Base-by-base conservation (phyloP, 2,329 filamentous ascomycete species). In the Didymella pomorum region DNA sequence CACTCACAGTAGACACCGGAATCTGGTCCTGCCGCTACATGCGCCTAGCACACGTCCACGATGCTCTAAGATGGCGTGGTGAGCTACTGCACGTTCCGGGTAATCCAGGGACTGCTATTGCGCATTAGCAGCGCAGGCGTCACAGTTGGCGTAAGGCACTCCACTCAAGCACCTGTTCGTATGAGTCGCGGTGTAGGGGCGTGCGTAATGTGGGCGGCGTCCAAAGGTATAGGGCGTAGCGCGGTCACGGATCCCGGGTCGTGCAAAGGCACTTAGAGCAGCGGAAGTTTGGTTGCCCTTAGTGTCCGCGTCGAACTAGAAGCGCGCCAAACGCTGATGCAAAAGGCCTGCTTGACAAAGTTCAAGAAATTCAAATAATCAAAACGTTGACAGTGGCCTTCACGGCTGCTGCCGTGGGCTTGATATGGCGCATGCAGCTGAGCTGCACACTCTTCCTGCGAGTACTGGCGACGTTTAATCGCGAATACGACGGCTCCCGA, bases 221-320 rank as follows among this genome's bases (percentile, higher is more conserved):
- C 20, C 14, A 7, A 43, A n/a, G 12, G 45, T 49, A 44, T 33
- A 52, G 21, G 47, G 54, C 54, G 37, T 58, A 50, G 50, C 50
- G 46, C 28, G 21, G n/a, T 37, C 20, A 51, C 33, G 41, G 46
- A 46, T 45, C 51, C 28, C 46, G 45, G 45, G n/a, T 29, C 31
- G 18, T 39, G 9, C n/a, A 45, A 25, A 20, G 23, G n/a, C n/a
- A n/a, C n/a, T n/a, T n/a, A n/a, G n/a, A n/a, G 37, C 25, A 21
- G 14, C 25, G 29, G 18, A 45, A 50, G 29, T 53, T 58, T 50
- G 50, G 45, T 46, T 37, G 41, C 41, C 49, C 45, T 53, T 58
- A 53, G 50, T 23, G 45, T 53, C 45, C 50, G 33, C 50, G 16
- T 49, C 12, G 25, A 42, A 23, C 45, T 53, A 50, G 12, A 28